Base-by-base conservation (phyloP, 139 green algal species). In the Trebouxia sp. region DNA sequence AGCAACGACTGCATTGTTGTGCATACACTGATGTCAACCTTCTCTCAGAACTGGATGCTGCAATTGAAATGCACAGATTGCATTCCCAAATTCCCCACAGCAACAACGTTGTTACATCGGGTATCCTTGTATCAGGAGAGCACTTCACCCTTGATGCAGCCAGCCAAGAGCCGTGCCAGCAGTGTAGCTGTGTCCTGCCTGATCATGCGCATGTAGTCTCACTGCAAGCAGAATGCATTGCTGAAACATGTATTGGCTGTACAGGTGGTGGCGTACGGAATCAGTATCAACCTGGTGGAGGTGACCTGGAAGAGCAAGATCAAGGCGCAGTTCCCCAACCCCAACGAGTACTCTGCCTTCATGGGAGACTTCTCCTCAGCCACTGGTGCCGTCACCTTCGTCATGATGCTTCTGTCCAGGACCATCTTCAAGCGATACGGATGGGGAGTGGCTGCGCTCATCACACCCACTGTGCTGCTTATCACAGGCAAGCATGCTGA, bases 231-330 rank as follows among this genome's bases (percentile, higher is more conserved):
- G 2, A 51, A 10, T 48, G 37, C 28, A 30, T 14, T 14, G 15
- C 8, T 43, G 43, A 8, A 77, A 15, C 1, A 11, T 65, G 10
- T 30, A 28, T 17, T 76, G 38, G 26, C n/a, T 39, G 45, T 35
- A 1, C 65, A 89, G 89, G 91, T 98, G 79, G 95, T 99, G 39
- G 90, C 94, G 6, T 99, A 99, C 80, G 96, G 96, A 83, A 98
- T 99, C 83, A 96, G 89, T 83, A 99, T 99, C 89, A 99, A 99
- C 92, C 87, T 99, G 89, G 96, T 99, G 55, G 96, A 99, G 91
- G 96, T 99, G 53, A 99, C 96, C 38, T 99, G 96, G 96, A 99
- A 99, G 93, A 91, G 89, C 87, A 99, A 99, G 92, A 95, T 99
- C 87, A 99, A 99, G 94, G 93, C 92, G 11, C 96, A 99, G 94